These are phyloP conservation scores for Colletotrichum tropicicola DNA, from an alignment of 2,329 filamentous ascomycete species.

Conservation along the genomic window DNA sequence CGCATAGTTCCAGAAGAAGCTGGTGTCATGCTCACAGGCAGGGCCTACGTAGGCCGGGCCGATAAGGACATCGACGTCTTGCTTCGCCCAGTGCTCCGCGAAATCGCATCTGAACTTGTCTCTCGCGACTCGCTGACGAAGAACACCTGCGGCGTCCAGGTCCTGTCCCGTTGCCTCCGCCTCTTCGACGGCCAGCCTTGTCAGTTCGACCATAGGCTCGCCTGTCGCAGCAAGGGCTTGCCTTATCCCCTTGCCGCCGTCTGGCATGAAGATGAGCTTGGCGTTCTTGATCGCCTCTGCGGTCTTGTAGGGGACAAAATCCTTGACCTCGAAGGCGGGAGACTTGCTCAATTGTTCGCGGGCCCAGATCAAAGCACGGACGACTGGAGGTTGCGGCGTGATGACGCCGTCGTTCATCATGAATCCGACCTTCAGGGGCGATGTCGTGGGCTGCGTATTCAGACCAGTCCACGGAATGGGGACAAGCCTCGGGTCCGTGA, in stretches of 20 bases:
- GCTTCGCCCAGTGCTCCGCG: conserved; percentile 42
- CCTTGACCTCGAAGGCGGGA: conserved; percentile 38
- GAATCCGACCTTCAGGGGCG: conserved; percentile 51
- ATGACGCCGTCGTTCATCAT: conserved; percentile 48
- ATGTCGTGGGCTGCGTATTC: conserved; percentile 6
- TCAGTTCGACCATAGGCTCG: conserved; percentile 55
- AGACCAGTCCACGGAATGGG: conserved; percentile 42
- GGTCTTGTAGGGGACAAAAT: conserved; percentile 42
- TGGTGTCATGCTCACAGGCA: conserved; percentile 46
- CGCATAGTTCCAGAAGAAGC: conserved; percentile 45
- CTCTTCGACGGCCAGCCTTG: conserved; percentile 47
- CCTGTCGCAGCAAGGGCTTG: conserved; percentile 44
- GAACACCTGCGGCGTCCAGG: conserved; percentile 28
- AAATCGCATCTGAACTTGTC: conserved; percentile 44
- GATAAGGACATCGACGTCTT: conserved; percentile 48
- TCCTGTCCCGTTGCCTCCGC: conserved; percentile 35
- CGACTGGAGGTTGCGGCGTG: conserved; percentile 47
- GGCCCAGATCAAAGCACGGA: conserved; percentile 45
- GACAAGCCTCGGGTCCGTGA: conserved; percentile 38
- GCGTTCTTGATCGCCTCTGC: conserved; percentile 42
- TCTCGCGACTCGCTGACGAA: conserved; percentile 36
- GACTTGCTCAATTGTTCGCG: conserved; percentile 24
- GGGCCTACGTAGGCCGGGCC: conserved; percentile 47
- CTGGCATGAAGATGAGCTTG: conserved; percentile 55
- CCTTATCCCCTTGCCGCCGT: conserved; percentile 45